These are phyloP conservation scores for Diaporthe eres DNA, from an alignment of 2,329 filamentous ascomycete species.

Conservation along the genomic window DNA sequence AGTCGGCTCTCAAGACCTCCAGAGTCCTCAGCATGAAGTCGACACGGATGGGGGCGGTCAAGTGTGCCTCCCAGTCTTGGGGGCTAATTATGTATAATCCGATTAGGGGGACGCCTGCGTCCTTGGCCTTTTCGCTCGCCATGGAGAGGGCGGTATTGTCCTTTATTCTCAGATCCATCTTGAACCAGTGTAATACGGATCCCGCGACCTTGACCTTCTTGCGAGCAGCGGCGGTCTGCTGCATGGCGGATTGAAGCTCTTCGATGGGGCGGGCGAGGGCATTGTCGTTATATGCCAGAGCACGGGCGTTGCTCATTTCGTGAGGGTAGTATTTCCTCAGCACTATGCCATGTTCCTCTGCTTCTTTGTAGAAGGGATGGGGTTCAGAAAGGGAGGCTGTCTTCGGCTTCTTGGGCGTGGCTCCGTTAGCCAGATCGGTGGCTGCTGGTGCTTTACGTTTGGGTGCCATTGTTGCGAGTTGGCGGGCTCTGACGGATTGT, in stretches of 20 bases:
- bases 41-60: slow-evolving; percentile 79
- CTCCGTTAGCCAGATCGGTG: slow-evolving; percentile 1
- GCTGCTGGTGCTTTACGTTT: slow-evolving; percentile 43
- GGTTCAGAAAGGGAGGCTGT: slow-evolving; percentile 49
- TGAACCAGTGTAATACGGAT: slow-evolving; percentile 91
- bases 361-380: slow-evolving; percentile 61
- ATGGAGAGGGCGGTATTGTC: slow-evolving; percentile 82
- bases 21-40: slow-evolving; percentile 86
- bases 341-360: slow-evolving; percentile 73
- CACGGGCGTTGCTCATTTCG: slow-evolving; percentile 88
- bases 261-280: slow-evolving; percentile 82
- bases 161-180: slow-evolving; percentile 79
- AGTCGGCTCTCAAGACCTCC: slow-evolving; percentile 73
- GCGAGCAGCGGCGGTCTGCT: slow-evolving; percentile 70
- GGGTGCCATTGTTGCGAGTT: slow-evolving; percentile 30
- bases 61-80: slow-evolving; percentile 86
- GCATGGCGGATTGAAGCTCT: slow-evolving; percentile 71
- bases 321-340: slow-evolving; percentile 84
- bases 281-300: slow-evolving; percentile 79
- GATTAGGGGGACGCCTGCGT: slow-evolving; percentile 73
- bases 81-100: slow-evolving; percentile 85
- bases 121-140: slow-evolving; percentile 68
- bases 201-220: slow-evolving; percentile 66
- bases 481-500: neutral
- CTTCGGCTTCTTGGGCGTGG: slow-evolving; percentile 35